Conservation (phyloP, 2,329 filamentous ascomycete genomes). For the Myriosclerotinia duriaeana region DNA sequence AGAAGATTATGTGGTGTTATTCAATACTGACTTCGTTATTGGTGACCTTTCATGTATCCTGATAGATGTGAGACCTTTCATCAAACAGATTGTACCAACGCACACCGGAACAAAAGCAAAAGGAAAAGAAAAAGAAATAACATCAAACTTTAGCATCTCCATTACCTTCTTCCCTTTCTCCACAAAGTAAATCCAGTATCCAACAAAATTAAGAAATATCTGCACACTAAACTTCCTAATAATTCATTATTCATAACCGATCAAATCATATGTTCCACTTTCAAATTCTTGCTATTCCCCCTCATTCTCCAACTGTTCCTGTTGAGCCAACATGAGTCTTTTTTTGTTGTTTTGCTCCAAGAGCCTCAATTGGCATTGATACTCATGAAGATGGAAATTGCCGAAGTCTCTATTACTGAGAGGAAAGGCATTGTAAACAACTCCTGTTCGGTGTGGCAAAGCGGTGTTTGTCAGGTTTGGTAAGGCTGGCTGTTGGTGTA, state of each 20-base stretch:
- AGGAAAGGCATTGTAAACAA: too few relatives aligned
- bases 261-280: accelerated
- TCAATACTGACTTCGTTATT: too few relatives aligned
- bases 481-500: too few relatives aligned
- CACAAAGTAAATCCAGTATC: accelerated
- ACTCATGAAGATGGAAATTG: neutral
- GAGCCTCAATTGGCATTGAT: neutral
- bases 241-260: neutral
- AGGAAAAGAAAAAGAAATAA: neutral
- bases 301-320: neutral
- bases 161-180: neutral
- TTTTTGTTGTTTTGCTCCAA: neutral
- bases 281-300: neutral
- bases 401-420: neutral
- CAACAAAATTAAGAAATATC: neutral
- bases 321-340: accelerated
- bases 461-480: too few relatives aligned
- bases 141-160: neutral
- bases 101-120: neutral
- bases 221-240: neutral
- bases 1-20: neutral
- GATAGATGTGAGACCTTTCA: neutral
- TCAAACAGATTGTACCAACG: neutral
- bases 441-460: too few relatives aligned
- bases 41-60: neutral